Evolutionary conservation across 441 rosid species (phyloP).

Genomic region (Erodium texanum): DNA sequence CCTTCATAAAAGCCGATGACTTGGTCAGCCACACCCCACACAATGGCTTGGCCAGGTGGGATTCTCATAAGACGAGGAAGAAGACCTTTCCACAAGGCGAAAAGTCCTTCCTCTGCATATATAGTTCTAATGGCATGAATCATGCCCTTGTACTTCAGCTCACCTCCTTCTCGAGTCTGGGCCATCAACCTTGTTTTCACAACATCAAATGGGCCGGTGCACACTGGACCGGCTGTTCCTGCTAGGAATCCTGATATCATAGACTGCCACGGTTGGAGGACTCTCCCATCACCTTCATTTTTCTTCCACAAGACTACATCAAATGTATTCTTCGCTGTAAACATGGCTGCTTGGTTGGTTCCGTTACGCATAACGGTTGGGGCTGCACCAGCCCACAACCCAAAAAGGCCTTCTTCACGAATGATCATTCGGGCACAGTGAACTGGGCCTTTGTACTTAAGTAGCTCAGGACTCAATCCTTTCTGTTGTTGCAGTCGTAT

Average conservation of each 20-base stretch:
- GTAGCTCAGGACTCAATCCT: conserved; percentile 63
- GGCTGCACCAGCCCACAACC: conserved; percentile 92
- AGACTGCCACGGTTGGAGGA: conserved; percentile 85
- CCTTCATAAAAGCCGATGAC: conserved; percentile 59
- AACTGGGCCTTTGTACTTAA: conserved; percentile 85
- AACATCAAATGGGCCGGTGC: conserved; percentile 94
- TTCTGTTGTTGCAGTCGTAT: conserved; percentile 85
- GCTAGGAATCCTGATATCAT: conserved; percentile 95
- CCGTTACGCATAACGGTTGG: conserved; percentile 97
- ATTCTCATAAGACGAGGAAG: conserved; percentile 95
- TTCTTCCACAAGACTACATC: conserved; percentile 82
- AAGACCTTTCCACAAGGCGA: conserved; percentile 81
- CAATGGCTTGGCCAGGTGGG: conserved; percentile 72
- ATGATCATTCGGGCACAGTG: conserved; percentile 65
- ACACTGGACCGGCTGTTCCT: conserved; percentile 82
- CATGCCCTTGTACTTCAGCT: conserved; percentile 77
- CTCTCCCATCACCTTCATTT: conserved; percentile 84
- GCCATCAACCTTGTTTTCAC: conserved; percentile 96
- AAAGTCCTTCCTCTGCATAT: conserved; percentile 71
- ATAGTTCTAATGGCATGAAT: conserved; percentile 74
- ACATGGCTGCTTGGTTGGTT: conserved; percentile 47
- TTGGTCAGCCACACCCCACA: conserved; percentile 87
- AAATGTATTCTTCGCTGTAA: conserved; percentile 70
- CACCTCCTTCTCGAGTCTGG: conserved; percentile 55
- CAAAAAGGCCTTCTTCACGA: conserved; percentile 65